These are phyloP conservation scores for Aspergillus caelatus DNA, from an alignment of 2,329 filamentous ascomycete species.

Conservation along the genomic window DNA sequence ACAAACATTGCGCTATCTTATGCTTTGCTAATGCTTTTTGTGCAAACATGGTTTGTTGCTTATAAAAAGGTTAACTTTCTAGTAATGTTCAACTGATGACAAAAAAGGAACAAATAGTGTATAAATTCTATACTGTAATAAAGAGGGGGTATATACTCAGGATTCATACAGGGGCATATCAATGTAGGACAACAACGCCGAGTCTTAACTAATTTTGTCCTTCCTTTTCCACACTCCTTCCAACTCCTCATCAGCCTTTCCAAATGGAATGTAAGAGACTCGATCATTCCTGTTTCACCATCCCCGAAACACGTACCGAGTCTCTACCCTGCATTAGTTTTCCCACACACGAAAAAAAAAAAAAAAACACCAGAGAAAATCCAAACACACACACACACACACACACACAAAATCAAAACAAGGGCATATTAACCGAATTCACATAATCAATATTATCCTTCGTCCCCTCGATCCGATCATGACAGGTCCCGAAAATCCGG, in stretches of 20 bases:
- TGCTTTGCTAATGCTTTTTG: background rate
- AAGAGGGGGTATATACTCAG: background rate
- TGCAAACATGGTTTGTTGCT: background rate
- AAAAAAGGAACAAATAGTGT: background rate
- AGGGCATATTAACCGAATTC: constrained; percentile 9
- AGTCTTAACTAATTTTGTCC: background rate
- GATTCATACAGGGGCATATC: background rate
- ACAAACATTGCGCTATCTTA: background rate
- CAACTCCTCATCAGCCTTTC: background rate
- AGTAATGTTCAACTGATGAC: background rate
- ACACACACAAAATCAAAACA: constrained; percentile 1
- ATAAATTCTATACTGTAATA: background rate
- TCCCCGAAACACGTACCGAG: background rate
- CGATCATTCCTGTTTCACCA: background rate
- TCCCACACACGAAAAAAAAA: background rate
- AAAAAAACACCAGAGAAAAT: background rate
- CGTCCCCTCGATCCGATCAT: constrained; percentile 7
- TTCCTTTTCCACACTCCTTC: background rate
- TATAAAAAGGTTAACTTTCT: background rate
- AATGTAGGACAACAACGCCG: background rate
- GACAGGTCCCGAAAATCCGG: constrained; percentile 12
- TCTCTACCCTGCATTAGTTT: background rate
- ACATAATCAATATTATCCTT: constrained; percentile 13
- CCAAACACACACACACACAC: too few relatives aligned
- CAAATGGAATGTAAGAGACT: background rate